These are phyloP conservation scores for Metarhizium humberi DNA, from an alignment of 2,329 filamentous ascomycete species.

Conservation along the genomic window DNA sequence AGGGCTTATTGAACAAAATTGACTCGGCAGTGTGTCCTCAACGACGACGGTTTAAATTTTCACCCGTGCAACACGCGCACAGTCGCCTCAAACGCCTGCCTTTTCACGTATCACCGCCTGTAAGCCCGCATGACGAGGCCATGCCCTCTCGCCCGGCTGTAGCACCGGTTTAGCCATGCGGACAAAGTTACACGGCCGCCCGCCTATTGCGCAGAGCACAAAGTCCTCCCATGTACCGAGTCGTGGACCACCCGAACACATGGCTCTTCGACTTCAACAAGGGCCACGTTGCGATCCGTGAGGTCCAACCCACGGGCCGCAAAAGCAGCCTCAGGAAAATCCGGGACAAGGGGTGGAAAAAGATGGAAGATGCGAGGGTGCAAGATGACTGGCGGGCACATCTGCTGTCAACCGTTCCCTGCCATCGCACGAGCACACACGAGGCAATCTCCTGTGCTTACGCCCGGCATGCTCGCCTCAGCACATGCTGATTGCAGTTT, in stretches of 20 bases:
- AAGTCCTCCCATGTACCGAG: neutral
- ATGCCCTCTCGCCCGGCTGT: neutral
- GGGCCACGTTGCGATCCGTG: neutral
- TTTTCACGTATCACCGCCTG: neutral
- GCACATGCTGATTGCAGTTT: no score
- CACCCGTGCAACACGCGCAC: neutral
- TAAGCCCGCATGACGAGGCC: neutral
- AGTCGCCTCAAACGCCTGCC: neutral
- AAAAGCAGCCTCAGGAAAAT: neutral
- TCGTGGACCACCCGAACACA: neutral
- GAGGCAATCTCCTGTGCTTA: neutral
- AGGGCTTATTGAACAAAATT: no score
- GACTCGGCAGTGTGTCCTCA: no score
- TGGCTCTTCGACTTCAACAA: no score
- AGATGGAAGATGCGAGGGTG: neutral
- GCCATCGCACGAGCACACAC: neutral
- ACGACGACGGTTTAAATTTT: no score
- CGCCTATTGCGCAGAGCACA: neutral
- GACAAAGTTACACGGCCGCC: neutral
- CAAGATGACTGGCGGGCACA: neutral
- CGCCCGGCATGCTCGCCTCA: no score
- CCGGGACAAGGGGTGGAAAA: neutral
- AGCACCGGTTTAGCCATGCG: neutral
- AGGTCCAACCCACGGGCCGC: neutral
- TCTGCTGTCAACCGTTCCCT: neutral